Conservation (phyloP, 495 filamentous ascomycete genomes). For the Niebla homalea region DNA sequence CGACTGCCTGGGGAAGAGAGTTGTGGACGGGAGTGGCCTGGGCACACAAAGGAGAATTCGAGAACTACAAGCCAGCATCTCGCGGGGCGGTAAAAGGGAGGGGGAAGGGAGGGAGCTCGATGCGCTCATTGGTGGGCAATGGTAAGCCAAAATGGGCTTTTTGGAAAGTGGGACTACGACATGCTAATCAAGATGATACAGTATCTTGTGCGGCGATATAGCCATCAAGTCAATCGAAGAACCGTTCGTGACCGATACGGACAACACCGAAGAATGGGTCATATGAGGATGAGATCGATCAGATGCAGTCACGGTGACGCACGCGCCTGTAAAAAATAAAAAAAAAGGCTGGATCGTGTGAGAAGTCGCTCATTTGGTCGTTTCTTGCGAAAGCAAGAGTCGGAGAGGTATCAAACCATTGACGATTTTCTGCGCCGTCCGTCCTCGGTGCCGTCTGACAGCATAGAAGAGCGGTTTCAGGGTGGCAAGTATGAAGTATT, state of each 20-base stretch:
- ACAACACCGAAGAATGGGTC: slow-evolving; percentile 72
- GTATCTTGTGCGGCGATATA: slow-evolving; percentile 84
- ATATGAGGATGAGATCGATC: slow-evolving; percentile 29
- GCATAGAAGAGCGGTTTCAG: too few species aligned
- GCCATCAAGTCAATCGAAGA: slow-evolving; percentile 88
- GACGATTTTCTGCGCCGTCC: too few species aligned
- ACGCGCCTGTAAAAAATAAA: too few species aligned
- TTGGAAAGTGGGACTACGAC: not conserved
- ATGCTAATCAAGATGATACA: slow-evolving; percentile 15
- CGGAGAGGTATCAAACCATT: too few species aligned
- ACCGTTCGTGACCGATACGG: slow-evolving; percentile 62
- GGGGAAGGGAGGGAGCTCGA: slow-evolving; percentile 80
- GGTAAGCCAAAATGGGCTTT: slow-evolving; percentile 38
- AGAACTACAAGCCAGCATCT: slow-evolving; percentile 71
- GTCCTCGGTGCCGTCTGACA: too few species aligned
- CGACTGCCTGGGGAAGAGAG: slow-evolving; percentile 75
- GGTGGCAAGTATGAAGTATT: too few species aligned
- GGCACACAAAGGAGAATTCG: slow-evolving; percentile 59
- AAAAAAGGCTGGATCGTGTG: too few species aligned
- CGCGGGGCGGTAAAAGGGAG: slow-evolving; percentile 60
- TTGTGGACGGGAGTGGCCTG: slow-evolving; percentile 44
- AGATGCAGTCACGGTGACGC: not conserved
- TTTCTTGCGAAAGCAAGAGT: too few species aligned
- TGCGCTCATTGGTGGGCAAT: slow-evolving; percentile 64
- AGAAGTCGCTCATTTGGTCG: too few species aligned